A percentile compares a stretch with the other conserved stretches of the same genome.
Conservation (phyloP, 139 green algal genomes). For the Chlorella sorokiniana region DNA sequence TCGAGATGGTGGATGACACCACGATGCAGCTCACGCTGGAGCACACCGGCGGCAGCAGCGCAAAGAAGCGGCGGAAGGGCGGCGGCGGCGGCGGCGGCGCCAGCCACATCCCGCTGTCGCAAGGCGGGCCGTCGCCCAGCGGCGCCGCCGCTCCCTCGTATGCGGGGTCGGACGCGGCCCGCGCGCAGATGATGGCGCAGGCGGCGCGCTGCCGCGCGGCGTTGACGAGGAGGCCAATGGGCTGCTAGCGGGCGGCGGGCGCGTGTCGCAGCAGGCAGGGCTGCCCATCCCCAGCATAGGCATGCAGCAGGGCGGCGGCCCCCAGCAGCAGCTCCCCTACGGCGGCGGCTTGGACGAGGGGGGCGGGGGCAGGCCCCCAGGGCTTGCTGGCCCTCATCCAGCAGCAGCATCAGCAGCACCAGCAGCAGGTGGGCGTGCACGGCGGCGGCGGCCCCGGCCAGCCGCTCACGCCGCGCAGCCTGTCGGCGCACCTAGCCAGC, state of each 20-base stretch:
- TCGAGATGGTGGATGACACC: slow-evolving; percentile 29
- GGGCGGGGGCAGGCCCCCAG: neutral
- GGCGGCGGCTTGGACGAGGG: neutral
- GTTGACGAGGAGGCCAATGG: neutral
- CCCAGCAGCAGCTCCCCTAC: neutral
- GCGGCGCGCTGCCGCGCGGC: neutral
- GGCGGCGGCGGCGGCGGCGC: neutral
- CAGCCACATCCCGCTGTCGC: neutral
- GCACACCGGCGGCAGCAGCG: neutral
- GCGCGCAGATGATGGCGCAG: neutral
- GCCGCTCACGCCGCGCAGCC: neutral
- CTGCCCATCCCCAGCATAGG: neutral
- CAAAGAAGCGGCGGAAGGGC: neutral
- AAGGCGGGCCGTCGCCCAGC: neutral
- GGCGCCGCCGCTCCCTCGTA: neutral
- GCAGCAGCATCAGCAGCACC: slow-evolving; percentile 27
- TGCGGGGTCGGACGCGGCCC: neutral
- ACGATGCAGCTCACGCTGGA: slow-evolving; percentile 25
- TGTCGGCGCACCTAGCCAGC: neutral
- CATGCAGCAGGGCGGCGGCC: neutral
- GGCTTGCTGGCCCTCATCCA: slow-evolving; percentile 25
- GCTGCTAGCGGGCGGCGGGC: neutral
- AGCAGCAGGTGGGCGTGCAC: neutral
- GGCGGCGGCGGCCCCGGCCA: neutral
- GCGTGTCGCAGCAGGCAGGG: neutral